Evolutionary conservation across 208 protist genomes (phyloP), one percentile per base, ranked within the genome.

Genomic region (Borovskyia barvae): DNA sequence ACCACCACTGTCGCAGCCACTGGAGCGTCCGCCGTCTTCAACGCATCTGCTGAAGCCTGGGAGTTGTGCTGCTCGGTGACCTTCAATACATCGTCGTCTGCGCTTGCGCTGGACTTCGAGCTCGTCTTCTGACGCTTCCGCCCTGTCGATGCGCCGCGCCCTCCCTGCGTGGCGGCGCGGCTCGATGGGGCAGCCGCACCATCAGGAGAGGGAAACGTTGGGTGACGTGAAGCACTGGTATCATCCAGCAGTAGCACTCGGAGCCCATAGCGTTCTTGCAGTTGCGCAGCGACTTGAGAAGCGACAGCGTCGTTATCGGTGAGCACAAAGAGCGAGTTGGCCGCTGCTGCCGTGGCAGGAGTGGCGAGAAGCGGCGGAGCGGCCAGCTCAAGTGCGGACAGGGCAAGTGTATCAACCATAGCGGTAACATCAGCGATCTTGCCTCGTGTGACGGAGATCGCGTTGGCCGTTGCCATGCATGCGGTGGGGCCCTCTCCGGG

Each of bases 241-340:
- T 64, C 63, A 22, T 33, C 60, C 8, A 82, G 51, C 2, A 75
- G 11, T 2, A 87, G 43, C 28, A 70, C 50, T 6, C 30, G 43
- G 6, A 79, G 17, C 3, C 72, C 66, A 30, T 74, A 86, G 37
- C 47, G 52, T 14, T 58, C 57, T 45, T 63, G 46, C 7, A 82
- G 46, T 39, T 64, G 48, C 8, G 17, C 19, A 14, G 54, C 33
- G 25, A 87, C 30, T 14, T 75, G 48, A 4, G 4, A 37, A 0
- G 69, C 77, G 20, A 48, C 57, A 2, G 22, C 54, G 37, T 73
- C 59, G 19, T 32, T 68, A 30, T 89, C 82, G 11, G 67, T 60
- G 14, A 89, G 49, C 9, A 82, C 71, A 43, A 84, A 71, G 11
- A 85, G 50, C 22, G 63, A 65, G 7, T 68, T 19, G 35, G 30